These are phyloP conservation scores for Anastatica hierochuntica DNA, from an alignment of 345 rosid species.

Conservation along the genomic window DNA sequence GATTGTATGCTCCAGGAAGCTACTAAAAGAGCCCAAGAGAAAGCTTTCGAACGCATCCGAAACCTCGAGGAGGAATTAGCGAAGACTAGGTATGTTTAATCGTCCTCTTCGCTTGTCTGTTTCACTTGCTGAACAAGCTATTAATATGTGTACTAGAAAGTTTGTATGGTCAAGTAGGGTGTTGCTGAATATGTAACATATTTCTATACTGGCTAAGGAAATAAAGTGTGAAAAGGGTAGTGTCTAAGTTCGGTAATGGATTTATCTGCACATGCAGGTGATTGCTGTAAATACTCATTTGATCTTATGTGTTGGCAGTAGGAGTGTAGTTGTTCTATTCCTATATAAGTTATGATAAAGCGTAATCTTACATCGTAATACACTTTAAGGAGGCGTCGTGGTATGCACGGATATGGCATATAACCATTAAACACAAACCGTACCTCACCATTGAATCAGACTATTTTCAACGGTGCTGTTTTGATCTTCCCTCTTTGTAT, in stretches of 20 bases:
- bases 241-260: too few relatives aligned
- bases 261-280: too few relatives aligned
- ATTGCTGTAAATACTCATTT: neutral
- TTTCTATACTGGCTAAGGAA: too few relatives aligned
- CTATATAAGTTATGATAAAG: too few relatives aligned
- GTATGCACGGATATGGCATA: neutral
- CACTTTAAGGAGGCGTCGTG: neutral
- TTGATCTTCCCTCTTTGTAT: slow-evolving; percentile 3
- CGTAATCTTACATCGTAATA: neutral
- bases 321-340: neutral
- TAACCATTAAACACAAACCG: neutral
- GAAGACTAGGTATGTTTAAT: slow-evolving; percentile 46
- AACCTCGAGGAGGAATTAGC: slow-evolving; percentile 71
- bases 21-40: slow-evolving; percentile 68
- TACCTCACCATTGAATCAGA: neutral
- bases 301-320: neutral
- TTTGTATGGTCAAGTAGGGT: too few relatives aligned
- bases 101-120: too few relatives aligned
- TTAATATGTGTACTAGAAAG: too few relatives aligned
- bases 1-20: slow-evolving; percentile 50
- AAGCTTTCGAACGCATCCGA: slow-evolving; percentile 50
- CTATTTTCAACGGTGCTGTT: too few relatives aligned
- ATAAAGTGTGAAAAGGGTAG: too few relatives aligned
- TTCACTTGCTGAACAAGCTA: too few relatives aligned
- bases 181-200: too few relatives aligned